Base-by-base conservation (phyloP, 768 basidiomycete genomes). In the Russula earlei region DNA sequence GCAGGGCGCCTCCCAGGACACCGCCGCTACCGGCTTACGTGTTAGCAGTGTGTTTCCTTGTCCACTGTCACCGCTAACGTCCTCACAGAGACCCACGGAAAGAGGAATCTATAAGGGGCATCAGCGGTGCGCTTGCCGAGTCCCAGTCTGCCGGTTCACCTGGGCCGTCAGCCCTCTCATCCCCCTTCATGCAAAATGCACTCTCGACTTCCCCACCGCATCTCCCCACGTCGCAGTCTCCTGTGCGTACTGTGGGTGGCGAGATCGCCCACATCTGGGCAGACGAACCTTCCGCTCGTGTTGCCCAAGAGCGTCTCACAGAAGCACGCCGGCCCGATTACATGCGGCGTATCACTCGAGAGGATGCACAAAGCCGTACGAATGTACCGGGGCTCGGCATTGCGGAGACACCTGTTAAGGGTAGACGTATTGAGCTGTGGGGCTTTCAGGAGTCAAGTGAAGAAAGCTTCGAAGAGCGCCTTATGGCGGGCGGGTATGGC, bases 401-500 rank as follows among this genome's bases (percentile, higher is more conserved):
- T 25, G 77, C 76, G 61, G 81, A 84, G 60, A 87, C 80, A 62
- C 86, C 87, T 0, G 67, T 74, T 52, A 88, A 84, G 69, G 88
- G 88, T 1, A 74, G 87, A 54, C 74, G 86, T 49, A 71, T 89
- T 34, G 83, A 81, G 61, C 68, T 91, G 38, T 90, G 89, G 67
- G 59, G 61, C 40, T 61, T 62, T 37, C 53, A 52, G 42, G 61
- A 62, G 55, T 60, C 61, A 10, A 62, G 61, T 15, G 86, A 87
- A 67, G 85, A 87, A 69, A 89, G 86, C 64, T 89, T 90, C 62
- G 87, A 90, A 64, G 87, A 90, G 69, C 85, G 85, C 62, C 67
- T 89, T 40, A 86, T 88, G 79, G 86, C 85, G 19, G 85, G 86
- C 29, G 87, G 87, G 8, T 89, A 89, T 67, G 85, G 82, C 1